Base-by-base conservation (phyloP, 139 green algal genomes). In the Asterochloris sp. region DNA sequence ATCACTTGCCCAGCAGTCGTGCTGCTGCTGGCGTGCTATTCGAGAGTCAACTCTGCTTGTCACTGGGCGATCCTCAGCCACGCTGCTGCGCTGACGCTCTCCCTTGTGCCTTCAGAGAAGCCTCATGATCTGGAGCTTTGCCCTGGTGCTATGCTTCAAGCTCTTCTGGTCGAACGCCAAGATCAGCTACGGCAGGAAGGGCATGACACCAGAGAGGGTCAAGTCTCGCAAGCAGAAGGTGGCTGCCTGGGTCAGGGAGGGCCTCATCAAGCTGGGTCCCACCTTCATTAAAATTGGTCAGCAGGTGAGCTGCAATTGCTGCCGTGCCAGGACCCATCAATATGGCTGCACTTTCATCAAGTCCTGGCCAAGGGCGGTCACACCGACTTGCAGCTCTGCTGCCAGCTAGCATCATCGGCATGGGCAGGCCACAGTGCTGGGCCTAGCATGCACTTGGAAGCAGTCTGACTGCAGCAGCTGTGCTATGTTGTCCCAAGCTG, bases 241-340 rank as follows among this genome's bases (percentile, higher is more conserved):
- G 69, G 97, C 97, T n/a, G 85, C 90, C 24, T 99, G 97, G 97
- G 90, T 99, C 84, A 92, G 97, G 8, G 95, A 99, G 89, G 95
- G 94, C 1, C 91, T 99, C 29, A 90, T 99, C 54, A 87, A 89
- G 29, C 88, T 99, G 79, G 96, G 96, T 6, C 94, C 94, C 19
- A 97, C 94, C 13, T 98, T 98, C 90, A 98, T 98, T 87, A 98
- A 96, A 89, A 85, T 96, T 61, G 88, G 86, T 0, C 81, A 83
- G 82, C 85, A 80, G 60, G 38, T 54, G 38, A 54, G 38, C 38
- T 54, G 38, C 38, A 54, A 6, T 76, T 66, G 28, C 29, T 16
- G 27, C 16, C 9, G 26, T 26, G 15, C 47, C 38, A 80, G 77
- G 66, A n/a, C n/a, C 16, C 78, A 26, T 74, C 8, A 6, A n/a